phyloP scores from a whole-genome alignment of 2,329 filamentous ascomycete species.

The Sclerotinia minor region DNA sequence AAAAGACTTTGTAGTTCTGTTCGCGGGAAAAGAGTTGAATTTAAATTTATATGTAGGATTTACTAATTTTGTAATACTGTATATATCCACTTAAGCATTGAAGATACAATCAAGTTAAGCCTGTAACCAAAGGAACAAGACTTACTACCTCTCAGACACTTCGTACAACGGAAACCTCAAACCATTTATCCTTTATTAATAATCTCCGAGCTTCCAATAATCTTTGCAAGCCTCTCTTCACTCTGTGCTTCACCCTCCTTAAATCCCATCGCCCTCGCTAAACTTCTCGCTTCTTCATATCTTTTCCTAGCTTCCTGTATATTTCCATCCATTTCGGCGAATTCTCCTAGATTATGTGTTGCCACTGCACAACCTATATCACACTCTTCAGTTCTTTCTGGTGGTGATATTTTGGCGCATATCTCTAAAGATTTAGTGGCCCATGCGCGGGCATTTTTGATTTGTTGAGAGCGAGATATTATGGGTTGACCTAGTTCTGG shows the following conservation, averaged over 20 bases:
- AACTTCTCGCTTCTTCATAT: slow-evolving; percentile 66
- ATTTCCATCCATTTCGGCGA: slow-evolving; percentile 73
- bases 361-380: slow-evolving; percentile 80
- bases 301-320: slow-evolving; percentile 62
- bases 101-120: not conserved
- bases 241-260: slow-evolving; percentile 54
- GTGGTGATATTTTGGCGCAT: slow-evolving; percentile 62
- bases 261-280: slow-evolving; percentile 58
- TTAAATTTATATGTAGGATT: not conserved
- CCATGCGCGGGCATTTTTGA: slow-evolving; percentile 75
- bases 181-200: not conserved
- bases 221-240: slow-evolving; percentile 50
- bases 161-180: not conserved
- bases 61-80: not conserved
- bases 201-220: not conserved
- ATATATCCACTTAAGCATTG: not conserved
- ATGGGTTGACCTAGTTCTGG: slow-evolving; percentile 43
- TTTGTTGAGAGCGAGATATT: slow-evolving; percentile 58
- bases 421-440: slow-evolving; percentile 72
- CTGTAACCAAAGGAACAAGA: not conserved
- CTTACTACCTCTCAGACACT: not conserved
- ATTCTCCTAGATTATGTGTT: slow-evolving; percentile 82
- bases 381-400: slow-evolving; percentile 73
- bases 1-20: not conserved
- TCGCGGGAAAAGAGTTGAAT: not conserved